Evolutionary conservation across 2,329 filamentous ascomycete genomes (phyloP).

Genomic region (Aureobasidium sp.): DNA sequence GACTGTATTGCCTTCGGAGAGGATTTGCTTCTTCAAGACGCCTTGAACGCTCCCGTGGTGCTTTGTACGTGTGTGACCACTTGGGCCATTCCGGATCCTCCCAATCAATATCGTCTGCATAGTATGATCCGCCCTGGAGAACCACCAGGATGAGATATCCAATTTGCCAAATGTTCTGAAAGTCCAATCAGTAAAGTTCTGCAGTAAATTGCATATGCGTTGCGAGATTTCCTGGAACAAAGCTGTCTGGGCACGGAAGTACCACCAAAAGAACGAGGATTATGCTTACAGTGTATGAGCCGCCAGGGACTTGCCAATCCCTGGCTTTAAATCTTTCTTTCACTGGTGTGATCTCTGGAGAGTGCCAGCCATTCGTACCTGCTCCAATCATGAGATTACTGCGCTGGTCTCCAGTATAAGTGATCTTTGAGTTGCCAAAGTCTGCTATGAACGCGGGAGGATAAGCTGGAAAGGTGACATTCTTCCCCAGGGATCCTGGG

Average conservation of each 20-base stretch:
- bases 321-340: no score
- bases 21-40: neutral
- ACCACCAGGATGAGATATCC: neutral
- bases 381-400: neutral
- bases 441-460: neutral
- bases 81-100: neutral
- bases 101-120: neutral
- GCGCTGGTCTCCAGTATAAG: neutral
- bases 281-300: neutral
- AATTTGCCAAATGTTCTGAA: neutral
- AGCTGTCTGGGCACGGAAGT: no score
- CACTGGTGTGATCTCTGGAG: neutral
- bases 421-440: conserved; percentile 8
- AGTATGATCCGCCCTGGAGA: neutral
- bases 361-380: neutral
- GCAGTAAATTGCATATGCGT: neutral
- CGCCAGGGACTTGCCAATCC: neutral
- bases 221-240: neutral
- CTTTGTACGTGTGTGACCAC: neutral
- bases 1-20: neutral
- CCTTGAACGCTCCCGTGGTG: neutral
- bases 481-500: neutral
- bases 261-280: neutral
- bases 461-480: neutral
- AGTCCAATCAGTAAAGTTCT: neutral